A percentile compares a stretch with the other conserved stretches of the same genome.
Evolutionary conservation across 371 early-diverging fungal species (phyloP).

Genomic region (Batrachochytrium dendrobatidis): DNA sequence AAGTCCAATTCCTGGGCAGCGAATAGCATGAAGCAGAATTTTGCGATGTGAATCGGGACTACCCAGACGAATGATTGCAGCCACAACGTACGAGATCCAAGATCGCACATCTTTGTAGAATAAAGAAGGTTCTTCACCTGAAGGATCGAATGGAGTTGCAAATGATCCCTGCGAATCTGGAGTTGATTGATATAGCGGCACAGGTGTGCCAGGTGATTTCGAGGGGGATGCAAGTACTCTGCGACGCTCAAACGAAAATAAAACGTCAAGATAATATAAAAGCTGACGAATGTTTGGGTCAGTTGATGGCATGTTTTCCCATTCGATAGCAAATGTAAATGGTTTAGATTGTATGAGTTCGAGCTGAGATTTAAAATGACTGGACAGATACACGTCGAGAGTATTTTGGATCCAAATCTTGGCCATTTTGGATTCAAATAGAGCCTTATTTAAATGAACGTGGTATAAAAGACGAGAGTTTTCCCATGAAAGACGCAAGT

Average conservation of each 20-base stretch:
- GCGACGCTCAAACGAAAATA: slow-evolving; percentile 26
- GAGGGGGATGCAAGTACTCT: background rate
- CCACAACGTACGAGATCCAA: slow-evolving; percentile 46
- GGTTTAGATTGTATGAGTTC: background rate
- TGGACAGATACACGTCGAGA: slow-evolving; percentile 36
- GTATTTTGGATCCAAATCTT: slow-evolving; percentile 49
- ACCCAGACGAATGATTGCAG: slow-evolving; percentile 25
- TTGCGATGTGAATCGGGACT: slow-evolving; percentile 23
- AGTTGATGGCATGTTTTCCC: background rate
- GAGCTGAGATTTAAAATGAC: background rate
- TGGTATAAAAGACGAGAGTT: background rate
- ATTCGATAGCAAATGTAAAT: slow-evolving; percentile 1
- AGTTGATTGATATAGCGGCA: background rate
- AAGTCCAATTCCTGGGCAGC: slow-evolving; percentile 26
- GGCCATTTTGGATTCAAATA: slow-evolving; percentile 28
- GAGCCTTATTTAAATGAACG: background rate
- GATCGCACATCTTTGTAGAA: slow-evolving; percentile 38
- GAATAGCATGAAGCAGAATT: slow-evolving; percentile 45
- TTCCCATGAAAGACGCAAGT: background rate
- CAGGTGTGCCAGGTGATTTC: background rate
- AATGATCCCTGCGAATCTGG: slow-evolving; percentile 2
- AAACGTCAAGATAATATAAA: slow-evolving; percentile 22
- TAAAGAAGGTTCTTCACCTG: slow-evolving; percentile 3
- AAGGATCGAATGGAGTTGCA: slow-evolving; percentile 4
- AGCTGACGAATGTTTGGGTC: slow-evolving; percentile 7